Evolutionary conservation across 129 eudicot species (phyloP).

Genomic region (Dittrichia graveolens): DNA sequence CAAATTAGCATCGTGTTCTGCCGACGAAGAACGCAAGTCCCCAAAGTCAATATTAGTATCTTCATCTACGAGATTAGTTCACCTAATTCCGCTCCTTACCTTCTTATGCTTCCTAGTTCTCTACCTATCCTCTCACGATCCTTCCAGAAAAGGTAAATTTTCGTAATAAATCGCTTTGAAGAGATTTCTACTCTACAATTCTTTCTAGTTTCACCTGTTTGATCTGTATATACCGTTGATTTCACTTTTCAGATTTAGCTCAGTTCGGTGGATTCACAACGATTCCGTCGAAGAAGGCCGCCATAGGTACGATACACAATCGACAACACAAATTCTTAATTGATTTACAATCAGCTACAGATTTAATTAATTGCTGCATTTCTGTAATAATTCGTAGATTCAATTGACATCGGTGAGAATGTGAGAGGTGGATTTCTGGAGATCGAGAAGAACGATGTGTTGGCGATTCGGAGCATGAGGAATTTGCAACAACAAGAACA

Average conservation of each 20-base stretch:
- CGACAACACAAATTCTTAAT: not conserved
- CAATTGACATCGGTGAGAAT: conserved; percentile 30
- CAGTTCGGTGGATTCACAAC: conserved; percentile 35
- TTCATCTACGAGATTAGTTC: conserved; percentile 32
- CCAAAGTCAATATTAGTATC: conserved; percentile 26
- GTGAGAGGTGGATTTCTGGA: conserved; percentile 27
- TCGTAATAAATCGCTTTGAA: not conserved
- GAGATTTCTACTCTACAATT: not conserved
- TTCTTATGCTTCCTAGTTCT: conserved; percentile 42
- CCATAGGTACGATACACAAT: conserved; percentile 32
- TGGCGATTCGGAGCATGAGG: conserved; percentile 38
- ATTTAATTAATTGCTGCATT: not conserved
- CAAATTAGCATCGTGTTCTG: conserved; percentile 25
- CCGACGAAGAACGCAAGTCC: conserved; percentile 36
- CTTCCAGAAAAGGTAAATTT: conserved; percentile 37
- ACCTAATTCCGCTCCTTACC: conserved; percentile 43
- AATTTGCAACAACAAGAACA: conserved; percentile 35
- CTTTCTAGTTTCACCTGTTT: not conserved
- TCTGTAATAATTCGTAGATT: conserved; percentile 22
- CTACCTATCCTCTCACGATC: conserved; percentile 44
- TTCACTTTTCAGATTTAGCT: conserved; percentile 43
- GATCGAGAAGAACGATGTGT: conserved; percentile 28
- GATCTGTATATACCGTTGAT: not conserved
- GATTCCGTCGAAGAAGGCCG: conserved; percentile 23
- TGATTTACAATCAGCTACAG: not conserved